Base-by-base conservation (phyloP, 1,284 basidiomycete genomes). In the Pseudozyma thailandica region DNA sequence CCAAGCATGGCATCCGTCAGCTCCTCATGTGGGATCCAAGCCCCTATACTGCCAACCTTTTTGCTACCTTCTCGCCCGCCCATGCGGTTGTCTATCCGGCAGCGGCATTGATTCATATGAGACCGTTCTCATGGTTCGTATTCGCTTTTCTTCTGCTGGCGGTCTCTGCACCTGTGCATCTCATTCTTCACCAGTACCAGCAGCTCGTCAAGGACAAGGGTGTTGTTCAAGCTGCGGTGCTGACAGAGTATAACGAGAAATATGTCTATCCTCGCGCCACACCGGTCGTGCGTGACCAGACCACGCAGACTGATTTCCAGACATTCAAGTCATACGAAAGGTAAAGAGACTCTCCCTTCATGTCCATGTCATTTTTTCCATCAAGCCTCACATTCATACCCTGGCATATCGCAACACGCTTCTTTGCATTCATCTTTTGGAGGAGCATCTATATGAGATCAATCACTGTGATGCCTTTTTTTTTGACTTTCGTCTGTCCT, bases 221-320 rank as follows among this genome's bases (percentile, higher is more conserved):
- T 1, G 50, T 72, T 4, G 54, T 77, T 2, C 68, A 74, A 20
- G 74, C 72, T 1, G 74, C 73, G 4, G 72, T 77, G 43, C 59
- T 77, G 28, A 61, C 64, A 15, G 74, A 77, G 52, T 77, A 77
- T 46, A 69, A 77, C 23, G 62, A 77, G 28, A 77, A 75, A 49
- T 77, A 74, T 43, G 74, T 77, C 25, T 63, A 72, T 28, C 74
- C 74, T 4, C 44, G 59, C 2, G 74, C 74, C 2, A 74, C 65
- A 13, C 74, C 74, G 2, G 54, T 61, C 3, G 64, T 71, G 1
- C 63, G 74, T 39, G 74, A 77, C 50, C 72, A 74, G 20, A 54
- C 33, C 15, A 72, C 71, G 9, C 61, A 66, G 56, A 75, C 74
- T 35, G 62, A 60, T 28, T 25, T 15, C 33, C 31, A 33, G n/a